These are phyloP conservation scores for Mrakia frigida DNA, from an alignment of 768 basidiomycete species.

Conservation along the genomic window DNA sequence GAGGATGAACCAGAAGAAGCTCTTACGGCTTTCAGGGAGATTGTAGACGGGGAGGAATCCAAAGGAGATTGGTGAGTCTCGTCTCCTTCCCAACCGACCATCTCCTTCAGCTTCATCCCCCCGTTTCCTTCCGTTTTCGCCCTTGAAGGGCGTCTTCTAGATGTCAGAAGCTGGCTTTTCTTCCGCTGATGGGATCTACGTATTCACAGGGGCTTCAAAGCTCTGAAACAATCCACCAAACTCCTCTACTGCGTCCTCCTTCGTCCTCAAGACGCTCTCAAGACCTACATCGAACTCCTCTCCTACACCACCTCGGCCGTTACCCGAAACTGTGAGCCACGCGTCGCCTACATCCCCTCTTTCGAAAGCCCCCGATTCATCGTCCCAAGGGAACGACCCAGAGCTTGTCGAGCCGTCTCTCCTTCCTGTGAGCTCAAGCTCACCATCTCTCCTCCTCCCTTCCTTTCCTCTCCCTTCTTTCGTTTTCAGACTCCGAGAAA, in stretches of 20 bases:
- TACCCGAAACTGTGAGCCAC: constrained; percentile 60
- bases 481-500: constrained; percentile 70
- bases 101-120: not conserved
- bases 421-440: not conserved
- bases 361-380: too few relatives aligned
- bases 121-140: too few relatives aligned
- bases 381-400: too few relatives aligned
- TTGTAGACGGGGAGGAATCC: constrained; percentile 85
- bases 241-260: constrained; percentile 73
- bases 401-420: not conserved
- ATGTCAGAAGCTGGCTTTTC: too few relatives aligned
- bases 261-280: constrained; percentile 75
- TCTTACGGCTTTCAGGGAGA: constrained; percentile 76
- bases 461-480: not conserved
- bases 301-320: constrained; percentile 94
- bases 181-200: too few relatives aligned
- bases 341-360: too few relatives aligned
- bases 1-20: constrained; percentile 91
- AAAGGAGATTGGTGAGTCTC: constrained; percentile 80
- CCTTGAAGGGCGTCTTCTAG: too few relatives aligned
- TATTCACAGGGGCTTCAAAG: constrained; percentile 91
- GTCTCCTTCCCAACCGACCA: not conserved
- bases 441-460: too few relatives aligned
- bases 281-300: constrained; percentile 77
- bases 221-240: constrained; percentile 95